phyloP scores from a whole-genome alignment of 768 basidiomycete species.

The Boletus coccyginus region DNA sequence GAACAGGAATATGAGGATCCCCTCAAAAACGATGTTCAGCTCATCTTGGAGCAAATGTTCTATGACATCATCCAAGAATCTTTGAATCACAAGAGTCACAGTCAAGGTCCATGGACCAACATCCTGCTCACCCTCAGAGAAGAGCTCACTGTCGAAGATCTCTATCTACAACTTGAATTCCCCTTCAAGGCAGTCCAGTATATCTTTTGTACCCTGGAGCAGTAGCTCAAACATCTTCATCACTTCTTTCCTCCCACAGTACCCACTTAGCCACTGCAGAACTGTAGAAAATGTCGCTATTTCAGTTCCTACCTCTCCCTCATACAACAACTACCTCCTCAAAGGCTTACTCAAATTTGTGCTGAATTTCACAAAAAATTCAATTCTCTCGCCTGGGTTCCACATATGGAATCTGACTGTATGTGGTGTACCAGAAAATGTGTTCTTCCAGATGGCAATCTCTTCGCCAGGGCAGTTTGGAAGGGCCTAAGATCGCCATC shows the following conservation, averaged over 20 bases:
- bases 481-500: not conserved
- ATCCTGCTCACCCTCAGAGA: not conserved
- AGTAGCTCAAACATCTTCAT: not conserved
- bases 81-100: not conserved
- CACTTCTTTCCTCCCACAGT: not conserved
- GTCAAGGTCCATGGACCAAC: not conserved
- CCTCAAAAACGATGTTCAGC: not conserved
- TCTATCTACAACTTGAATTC: not conserved
- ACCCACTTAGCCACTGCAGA: not conserved
- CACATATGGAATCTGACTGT: not conserved
- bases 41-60: slow-evolving; percentile 1
- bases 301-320: not conserved
- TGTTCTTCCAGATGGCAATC: not conserved
- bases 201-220: not conserved
- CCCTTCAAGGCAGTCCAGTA: not conserved
- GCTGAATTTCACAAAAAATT: not conserved
- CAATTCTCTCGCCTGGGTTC: not conserved
- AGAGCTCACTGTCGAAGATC: not conserved
- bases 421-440: not conserved
- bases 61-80: not conserved
- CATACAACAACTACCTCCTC: not conserved
- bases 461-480: not conserved
- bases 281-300: not conserved
- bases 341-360: too few relatives aligned
- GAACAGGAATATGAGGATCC: not conserved